Conservation (phyloP, 192 early-diverging fungal genomes). For the Mycoemilia scoparia region DNA sequence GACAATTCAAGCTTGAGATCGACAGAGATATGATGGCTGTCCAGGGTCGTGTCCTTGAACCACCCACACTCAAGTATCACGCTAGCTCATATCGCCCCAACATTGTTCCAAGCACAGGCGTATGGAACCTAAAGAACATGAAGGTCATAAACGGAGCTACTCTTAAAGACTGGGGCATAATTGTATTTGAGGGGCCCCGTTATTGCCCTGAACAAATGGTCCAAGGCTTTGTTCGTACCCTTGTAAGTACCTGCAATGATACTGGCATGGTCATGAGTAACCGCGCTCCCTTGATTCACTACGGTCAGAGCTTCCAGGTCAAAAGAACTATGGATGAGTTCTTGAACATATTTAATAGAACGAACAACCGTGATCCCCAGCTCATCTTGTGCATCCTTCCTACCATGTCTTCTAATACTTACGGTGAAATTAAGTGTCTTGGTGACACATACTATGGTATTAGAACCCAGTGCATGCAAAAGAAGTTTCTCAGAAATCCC, state of each 20-base stretch:
- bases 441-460: slow-evolving; percentile 78
- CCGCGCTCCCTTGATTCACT: slow-evolving; percentile 21
- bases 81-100: slow-evolving; percentile 21
- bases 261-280: slow-evolving; percentile 46
- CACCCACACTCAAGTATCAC: slow-evolving; percentile 59
- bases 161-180: slow-evolving; percentile 63
- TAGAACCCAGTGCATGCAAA: slow-evolving; percentile 80
- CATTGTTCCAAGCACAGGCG: slow-evolving; percentile 45
- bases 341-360: no score
- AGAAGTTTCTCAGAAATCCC: slow-evolving; percentile 49
- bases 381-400: slow-evolving; percentile 68
- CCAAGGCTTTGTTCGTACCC: slow-evolving; percentile 52
- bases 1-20: slow-evolving; percentile 54
- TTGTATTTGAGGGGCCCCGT: slow-evolving; percentile 48
- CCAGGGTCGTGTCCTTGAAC: slow-evolving; percentile 57
- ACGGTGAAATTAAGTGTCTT: slow-evolving; percentile 77
- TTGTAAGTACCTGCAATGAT: slow-evolving; percentile 52
- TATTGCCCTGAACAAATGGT: slow-evolving; percentile 30
- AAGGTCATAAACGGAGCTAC: slow-evolving; percentile 55
- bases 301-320: slow-evolving; percentile 41
- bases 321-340: slow-evolving; percentile 38
- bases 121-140: slow-evolving; percentile 77
- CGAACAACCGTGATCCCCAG: slow-evolving; percentile 46
- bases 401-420: slow-evolving; percentile 57
- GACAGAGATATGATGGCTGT: slow-evolving; percentile 43